Base-by-base conservation (phyloP, 1,284 basidiomycete genomes). In the Pascua guehoae region DNA sequence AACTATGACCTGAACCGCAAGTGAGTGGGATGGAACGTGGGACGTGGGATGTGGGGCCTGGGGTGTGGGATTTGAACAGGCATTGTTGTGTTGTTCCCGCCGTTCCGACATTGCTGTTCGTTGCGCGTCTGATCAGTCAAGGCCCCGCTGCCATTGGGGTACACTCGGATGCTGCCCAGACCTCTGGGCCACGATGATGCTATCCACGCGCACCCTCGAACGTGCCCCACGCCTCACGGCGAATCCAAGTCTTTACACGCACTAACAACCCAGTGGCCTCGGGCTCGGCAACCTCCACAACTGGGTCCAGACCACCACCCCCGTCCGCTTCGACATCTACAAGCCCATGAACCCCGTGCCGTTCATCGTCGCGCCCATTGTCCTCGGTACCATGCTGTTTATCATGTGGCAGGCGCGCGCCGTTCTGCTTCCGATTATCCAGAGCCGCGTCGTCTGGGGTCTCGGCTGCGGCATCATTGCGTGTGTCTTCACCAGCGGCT, bases 401-500 rank as follows among this genome's bases (percentile, higher is more conserved):
- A 53, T 56, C 10, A 51, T 66, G 40, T 78, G 69, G 62, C 83
- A 85, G 72, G 78, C 67, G 24, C 72, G 75, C 53, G 62, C 65
- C 5, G 64, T 69, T 60, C 58, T 91, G 60, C 75, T 84, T 11
- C 86, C 89, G 12, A 75, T 91, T 61, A 74, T 94, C 47, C 79
- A 84, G 66, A 89, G 82, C 63, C 85, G 86, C 16, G 47, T 73
- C 48, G 50, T 79, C 60, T 92, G 89, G 89, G 81, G 85, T 12
- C 68, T 80, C 12, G 77, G 79, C 47, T 85, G 83, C 32, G 78
- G 92, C 53, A 62, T 86, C 55, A 81, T 83, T 7, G 86, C 86
- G 41, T 81, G 94, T 39, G 78, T 90, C 66, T 93, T 95, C 86
- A 94, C 86, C 11, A 85, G 86, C 9, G 93, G 93, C 4, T 89